Percentiles rank a stretch among this genome's conserved stretches.
Conservation (phyloP, 345 rosid genomes). For the Conringia planisiliqua region DNA sequence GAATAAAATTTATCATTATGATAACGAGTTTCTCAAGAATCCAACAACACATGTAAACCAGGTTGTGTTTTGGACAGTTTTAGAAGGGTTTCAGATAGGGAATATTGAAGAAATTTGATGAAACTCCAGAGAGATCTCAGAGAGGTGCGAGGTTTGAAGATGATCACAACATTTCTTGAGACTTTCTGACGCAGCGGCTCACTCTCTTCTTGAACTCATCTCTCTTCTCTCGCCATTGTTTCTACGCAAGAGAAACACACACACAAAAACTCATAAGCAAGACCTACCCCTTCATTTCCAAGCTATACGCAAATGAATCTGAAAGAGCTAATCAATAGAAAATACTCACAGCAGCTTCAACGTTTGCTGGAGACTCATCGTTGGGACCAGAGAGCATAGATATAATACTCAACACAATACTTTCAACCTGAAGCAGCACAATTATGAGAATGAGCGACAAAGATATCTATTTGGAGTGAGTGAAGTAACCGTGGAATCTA, state of each 20-base stretch:
- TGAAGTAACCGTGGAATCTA: not conserved
- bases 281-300: not conserved
- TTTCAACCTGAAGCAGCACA: conserved; percentile 51
- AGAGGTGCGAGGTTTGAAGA: not conserved
- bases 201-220: conserved; percentile 75
- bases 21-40: conserved; percentile 15
- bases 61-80: conserved; percentile 12
- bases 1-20: not conserved
- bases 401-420: conserved; percentile 81
- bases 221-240: conserved; percentile 70
- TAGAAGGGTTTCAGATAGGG: not conserved
- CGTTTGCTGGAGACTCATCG: conserved; percentile 89
- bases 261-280: not conserved
- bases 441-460: not conserved
- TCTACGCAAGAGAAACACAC: conserved; percentile 40
- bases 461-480: not conserved
- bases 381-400: conserved; percentile 91
- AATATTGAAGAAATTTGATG: conserved; percentile 2
- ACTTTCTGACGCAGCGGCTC: conserved; percentile 59
- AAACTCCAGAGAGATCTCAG: not conserved
- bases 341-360: conserved; percentile 81
- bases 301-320: not conserved
- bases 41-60: conserved; percentile 11
- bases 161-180: conserved; percentile 61
- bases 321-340: not conserved